Conservation (phyloP, 2,329 filamentous ascomycete species). For the Delphinella strobiligena region DNA sequence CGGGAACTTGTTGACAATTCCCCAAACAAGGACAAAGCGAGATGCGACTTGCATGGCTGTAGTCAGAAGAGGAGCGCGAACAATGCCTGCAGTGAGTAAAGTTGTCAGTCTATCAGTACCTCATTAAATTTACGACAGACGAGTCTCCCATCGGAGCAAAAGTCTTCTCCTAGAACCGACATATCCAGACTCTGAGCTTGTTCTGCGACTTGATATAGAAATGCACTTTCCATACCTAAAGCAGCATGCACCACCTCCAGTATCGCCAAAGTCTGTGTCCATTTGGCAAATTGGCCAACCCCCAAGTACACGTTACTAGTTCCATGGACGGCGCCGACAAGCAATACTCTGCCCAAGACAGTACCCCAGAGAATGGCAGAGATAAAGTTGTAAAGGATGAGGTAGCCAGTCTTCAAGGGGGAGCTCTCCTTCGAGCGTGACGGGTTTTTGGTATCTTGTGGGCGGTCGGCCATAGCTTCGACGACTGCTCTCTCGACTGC, state of each 20-base stretch:
- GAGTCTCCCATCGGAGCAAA: background rate
- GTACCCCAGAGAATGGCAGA: conserved; percentile 68
- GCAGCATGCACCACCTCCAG: conserved; percentile 77
- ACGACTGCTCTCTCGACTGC: no score
- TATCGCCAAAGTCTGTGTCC: conserved; percentile 72
- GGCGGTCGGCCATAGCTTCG: no score
- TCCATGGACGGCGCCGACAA: conserved; percentile 32
- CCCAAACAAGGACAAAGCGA: conserved; percentile 83
- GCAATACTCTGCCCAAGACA: conserved; percentile 57
- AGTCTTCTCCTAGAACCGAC: background rate
- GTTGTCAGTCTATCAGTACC: no score
- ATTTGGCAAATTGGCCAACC: conserved; percentile 56
- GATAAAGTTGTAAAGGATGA: conserved; percentile 73
- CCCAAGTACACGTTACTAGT: conserved; percentile 48
- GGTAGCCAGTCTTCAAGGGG: conserved; percentile 41
- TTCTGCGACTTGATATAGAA: background rate
- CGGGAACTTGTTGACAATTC: conserved; percentile 64
- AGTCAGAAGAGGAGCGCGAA: conserved; percentile 73
- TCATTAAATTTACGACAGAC: no score
- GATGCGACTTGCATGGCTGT: conserved; percentile 83
- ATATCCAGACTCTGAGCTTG: background rate
- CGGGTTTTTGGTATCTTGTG: no score
- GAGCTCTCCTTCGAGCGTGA: no score
- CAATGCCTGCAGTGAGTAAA: conserved; percentile 51
- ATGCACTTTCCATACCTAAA: conserved; percentile 43